Evolutionary conservation across 108 stramenopile species (phyloP).

Genomic region (Cyclotella sp.): DNA sequence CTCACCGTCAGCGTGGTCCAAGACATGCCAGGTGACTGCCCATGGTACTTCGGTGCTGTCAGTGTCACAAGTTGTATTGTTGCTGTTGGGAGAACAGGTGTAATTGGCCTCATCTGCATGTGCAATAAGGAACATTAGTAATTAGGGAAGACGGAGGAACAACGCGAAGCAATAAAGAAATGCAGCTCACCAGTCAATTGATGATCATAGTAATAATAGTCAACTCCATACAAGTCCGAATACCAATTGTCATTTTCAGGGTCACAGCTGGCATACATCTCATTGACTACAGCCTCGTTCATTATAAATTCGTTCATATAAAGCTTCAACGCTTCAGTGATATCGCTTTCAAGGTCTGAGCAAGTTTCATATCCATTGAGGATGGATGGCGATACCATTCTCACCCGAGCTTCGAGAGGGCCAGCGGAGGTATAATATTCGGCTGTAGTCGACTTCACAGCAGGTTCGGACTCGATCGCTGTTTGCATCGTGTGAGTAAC

Average conservation of each 20-base stretch:
- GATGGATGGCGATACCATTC: slow-evolving; percentile 14
- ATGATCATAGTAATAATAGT: slow-evolving; percentile 14
- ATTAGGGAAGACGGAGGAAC: not conserved
- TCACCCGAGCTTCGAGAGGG: slow-evolving; percentile 26
- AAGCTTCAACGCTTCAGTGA: slow-evolving; percentile 38
- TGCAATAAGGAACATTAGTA: not conserved
- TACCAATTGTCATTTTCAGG: slow-evolving; percentile 29
- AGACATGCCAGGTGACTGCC: slow-evolving; percentile 3
- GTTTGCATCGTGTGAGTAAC: not conserved
- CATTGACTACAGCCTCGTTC: slow-evolving; percentile 7
- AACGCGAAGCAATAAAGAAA: not conserved
- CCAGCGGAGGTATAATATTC: slow-evolving; percentile 14
- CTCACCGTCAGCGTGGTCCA: slow-evolving; percentile 1
- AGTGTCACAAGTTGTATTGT: not conserved
- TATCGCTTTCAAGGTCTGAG: slow-evolving; percentile 34
- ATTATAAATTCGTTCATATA: slow-evolving; percentile 30
- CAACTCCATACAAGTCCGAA: slow-evolving; percentile 16
- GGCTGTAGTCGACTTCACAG: not conserved
- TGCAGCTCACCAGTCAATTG: not conserved
- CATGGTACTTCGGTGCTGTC: not conserved
- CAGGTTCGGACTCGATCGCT: not conserved
- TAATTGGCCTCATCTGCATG: not conserved
- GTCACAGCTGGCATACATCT: slow-evolving; percentile 24
- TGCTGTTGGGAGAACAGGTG: not conserved
- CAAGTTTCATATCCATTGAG: slow-evolving; percentile 40